Evolutionary conservation across 345 rosid genomes (phyloP).

Genomic region (Raphanus raphanistrum): DNA sequence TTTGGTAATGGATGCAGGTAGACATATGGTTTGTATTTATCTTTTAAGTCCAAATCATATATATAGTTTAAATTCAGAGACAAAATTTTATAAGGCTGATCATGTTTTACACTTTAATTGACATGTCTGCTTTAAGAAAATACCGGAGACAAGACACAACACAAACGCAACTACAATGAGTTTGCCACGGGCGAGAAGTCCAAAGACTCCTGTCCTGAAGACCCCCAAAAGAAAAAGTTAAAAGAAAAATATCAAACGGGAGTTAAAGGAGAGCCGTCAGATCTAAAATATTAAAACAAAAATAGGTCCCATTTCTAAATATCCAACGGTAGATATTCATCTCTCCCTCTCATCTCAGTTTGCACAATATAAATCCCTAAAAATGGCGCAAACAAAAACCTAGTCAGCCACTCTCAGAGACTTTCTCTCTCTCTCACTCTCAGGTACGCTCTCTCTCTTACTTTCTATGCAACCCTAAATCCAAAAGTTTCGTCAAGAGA

Average conservation of each 20-base stretch:
- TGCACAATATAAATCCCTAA: conserved; percentile 31
- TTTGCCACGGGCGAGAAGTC: not conserved
- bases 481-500: not conserved
- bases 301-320: not conserved
- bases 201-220: not conserved
- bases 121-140: too few species aligned
- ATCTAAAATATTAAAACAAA: not conserved
- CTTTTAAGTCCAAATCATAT: too few species aligned
- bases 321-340: conserved; percentile 19
- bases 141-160: not conserved
- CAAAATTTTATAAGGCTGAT: too few species aligned
- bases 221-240: not conserved
- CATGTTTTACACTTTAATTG: too few species aligned
- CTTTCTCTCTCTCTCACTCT: not conserved
- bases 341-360: not conserved
- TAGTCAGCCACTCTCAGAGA: conserved; percentile 2
- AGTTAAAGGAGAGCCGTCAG: not conserved
- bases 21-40: too few species aligned
- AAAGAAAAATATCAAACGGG: not conserved
- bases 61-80: too few species aligned
- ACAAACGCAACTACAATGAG: not conserved
- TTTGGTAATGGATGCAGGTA: too few species aligned
- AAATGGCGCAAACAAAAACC: conserved; percentile 37
- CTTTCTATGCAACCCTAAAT: not conserved
- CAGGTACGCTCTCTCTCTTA: conserved; percentile 23